Percentiles rank a stretch among this genome's conserved stretches.
These are phyloP conservation scores for Beauveria australis DNA, from an alignment of 2,329 filamentous ascomycete species.

Conservation along the genomic window DNA sequence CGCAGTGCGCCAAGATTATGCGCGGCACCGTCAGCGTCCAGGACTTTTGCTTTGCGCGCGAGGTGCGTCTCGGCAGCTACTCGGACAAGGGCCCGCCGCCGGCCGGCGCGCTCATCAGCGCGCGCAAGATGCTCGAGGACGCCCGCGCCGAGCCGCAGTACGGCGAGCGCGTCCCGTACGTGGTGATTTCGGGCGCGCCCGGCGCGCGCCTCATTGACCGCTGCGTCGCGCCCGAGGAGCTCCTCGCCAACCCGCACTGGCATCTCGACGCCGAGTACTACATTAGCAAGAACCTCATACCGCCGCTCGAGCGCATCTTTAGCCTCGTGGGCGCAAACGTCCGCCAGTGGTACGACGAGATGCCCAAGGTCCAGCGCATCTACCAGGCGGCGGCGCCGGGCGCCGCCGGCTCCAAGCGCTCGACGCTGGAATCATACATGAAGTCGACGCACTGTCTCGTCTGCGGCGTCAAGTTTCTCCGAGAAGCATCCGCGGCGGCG, in stretches of 20 bases:
- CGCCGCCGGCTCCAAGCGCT: slow-evolving; percentile 37
- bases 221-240: slow-evolving; percentile 77
- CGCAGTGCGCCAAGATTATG: slow-evolving; percentile 89
- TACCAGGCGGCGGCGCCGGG: slow-evolving; percentile 26
- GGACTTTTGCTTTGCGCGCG: slow-evolving; percentile 91
- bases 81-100: slow-evolving; percentile 67
- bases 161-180: slow-evolving; percentile 89
- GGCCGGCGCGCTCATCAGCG: slow-evolving; percentile 81
- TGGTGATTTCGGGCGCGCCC: slow-evolving; percentile 82
- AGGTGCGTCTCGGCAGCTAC: slow-evolving; percentile 86
- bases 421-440: slow-evolving; percentile 93
- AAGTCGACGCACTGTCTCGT: slow-evolving; percentile 69
- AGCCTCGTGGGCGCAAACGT: slow-evolving; percentile 92
- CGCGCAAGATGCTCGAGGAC: slow-evolving; percentile 78
- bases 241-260: slow-evolving; percentile 67
- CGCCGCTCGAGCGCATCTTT: slow-evolving; percentile 91
- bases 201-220: slow-evolving; percentile 80
- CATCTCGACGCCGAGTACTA: slow-evolving; percentile 94
- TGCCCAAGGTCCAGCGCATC: slow-evolving; percentile 82
- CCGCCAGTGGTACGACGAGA: slow-evolving; percentile 86
- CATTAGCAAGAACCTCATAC: slow-evolving; percentile 90
- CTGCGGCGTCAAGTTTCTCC: slow-evolving; percentile 52
- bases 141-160: slow-evolving; percentile 85
- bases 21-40: slow-evolving; percentile 78
- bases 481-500: slow-evolving; percentile 15